A percentile compares a stretch with the other conserved stretches of the same genome.
These are phyloP conservation scores for Ananas comosus DNA, from an alignment of 176 grass and related monocot genomes.

Conservation along the genomic window DNA sequence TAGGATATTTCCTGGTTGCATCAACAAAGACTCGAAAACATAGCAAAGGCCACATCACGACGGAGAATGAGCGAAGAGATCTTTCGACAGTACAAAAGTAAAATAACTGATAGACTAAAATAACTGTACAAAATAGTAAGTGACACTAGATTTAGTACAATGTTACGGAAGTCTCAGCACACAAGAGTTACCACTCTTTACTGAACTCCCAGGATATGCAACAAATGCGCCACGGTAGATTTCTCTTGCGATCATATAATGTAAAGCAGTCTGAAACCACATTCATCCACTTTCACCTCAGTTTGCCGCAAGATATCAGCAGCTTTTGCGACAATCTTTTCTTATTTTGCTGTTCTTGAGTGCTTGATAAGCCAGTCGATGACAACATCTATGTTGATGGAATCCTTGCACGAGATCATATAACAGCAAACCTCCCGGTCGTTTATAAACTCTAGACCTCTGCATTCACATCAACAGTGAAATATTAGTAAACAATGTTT, in stretches of 20 bases:
- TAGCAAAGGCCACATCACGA: not conserved
- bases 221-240: not conserved
- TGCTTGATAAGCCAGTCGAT: slow-evolving; percentile 99
- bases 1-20: not conserved
- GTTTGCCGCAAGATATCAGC: slow-evolving; percentile 22
- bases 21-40: not conserved
- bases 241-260: slow-evolving; percentile 6
- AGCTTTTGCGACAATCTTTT: not conserved
- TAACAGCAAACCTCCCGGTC: slow-evolving; percentile 88
- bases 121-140: not conserved
- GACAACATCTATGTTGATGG: slow-evolving; percentile 84
- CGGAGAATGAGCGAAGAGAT: not conserved
- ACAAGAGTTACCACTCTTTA: not conserved
- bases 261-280: slow-evolving; percentile 21
- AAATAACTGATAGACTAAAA: not conserved
- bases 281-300: slow-evolving; percentile 33
- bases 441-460: slow-evolving; percentile 67
- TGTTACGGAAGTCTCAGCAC: not conserved
- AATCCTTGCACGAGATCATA: slow-evolving; percentile 99
- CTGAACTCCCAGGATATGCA: not conserved
- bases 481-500: not conserved
- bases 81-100: not conserved
- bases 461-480: slow-evolving; percentile 28
- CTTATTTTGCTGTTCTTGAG: slow-evolving; percentile 63
- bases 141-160: not conserved